Base-by-base conservation (phyloP, 2,329 filamentous ascomycete species). In the Alternaria sp. region DNA sequence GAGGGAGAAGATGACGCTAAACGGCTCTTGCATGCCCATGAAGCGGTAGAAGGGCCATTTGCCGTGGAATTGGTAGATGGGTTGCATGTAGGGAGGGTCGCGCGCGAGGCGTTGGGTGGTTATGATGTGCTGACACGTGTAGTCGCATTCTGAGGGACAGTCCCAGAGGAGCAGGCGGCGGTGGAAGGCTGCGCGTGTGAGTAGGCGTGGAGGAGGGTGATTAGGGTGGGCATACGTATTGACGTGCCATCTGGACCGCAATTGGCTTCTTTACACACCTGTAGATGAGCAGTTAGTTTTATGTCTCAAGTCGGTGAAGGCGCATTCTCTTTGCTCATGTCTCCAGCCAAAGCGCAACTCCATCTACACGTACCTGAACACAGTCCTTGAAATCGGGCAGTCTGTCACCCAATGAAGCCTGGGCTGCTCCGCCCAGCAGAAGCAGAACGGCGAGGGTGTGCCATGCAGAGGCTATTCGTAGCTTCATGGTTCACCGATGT, bases 21-120 rank as follows among this genome's bases (percentile, higher is more conserved):
- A 93, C 63, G 95, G 94, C 83, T 99, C 96, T 83, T 99, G 96
- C 84, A 97, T 91, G 79, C 96, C 96, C 58, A 96, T 82, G 75
- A 97, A 87, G 70, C 96, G 92, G 80, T 90, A 86, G 83, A 99
- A 99, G 43, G 96, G 96, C 96, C 96, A 99, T 87, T 99, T 99
- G 30, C 96, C 96, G 83, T 99, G 94, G 85, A 94, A 99, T 82
- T 99, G 96, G 60, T 95, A 90, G 54, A 97, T 81, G 11, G 89
- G 87, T 28, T 88, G 80, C 66, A 87, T 82, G 83, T 89, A 89
- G 1, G 87, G 87, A 33, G 88, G 87, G 64, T 88, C 87, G 66
- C 87, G 84, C 25, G 87, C 83, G 69, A 94, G 82, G 67, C 95
- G 93, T 62, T 83, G 82, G 71, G 88, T 82, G 60, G 96, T 98